Evolutionary conservation across 2,329 filamentous ascomycete genomes (phyloP).

Genomic region (Penicillium sp.): DNA sequence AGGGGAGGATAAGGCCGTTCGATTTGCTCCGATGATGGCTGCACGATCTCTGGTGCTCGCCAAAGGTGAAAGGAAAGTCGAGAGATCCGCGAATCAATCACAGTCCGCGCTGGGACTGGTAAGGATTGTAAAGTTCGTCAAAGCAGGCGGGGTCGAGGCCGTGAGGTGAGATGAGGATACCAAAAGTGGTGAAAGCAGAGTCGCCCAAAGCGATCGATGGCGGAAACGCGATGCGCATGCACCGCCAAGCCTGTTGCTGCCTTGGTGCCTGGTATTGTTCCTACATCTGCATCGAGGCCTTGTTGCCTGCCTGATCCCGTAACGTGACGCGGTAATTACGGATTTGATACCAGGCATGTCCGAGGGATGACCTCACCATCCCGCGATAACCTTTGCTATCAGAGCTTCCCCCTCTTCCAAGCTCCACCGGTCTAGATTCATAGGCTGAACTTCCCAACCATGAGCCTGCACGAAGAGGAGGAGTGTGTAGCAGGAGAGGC

Average conservation of each 20-base stretch:
- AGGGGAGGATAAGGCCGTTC: constrained; percentile 1
- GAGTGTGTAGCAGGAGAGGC: constrained; percentile 1
- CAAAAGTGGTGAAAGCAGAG: constrained; percentile 9
- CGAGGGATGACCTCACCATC: constrained; percentile 23
- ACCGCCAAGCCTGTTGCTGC: constrained; percentile 16
- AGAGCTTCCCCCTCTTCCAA: neutral
- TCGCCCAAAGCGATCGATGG: constrained; percentile 14
- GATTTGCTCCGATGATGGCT: constrained; percentile 2
- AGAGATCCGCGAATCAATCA: neutral
- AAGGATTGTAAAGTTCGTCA: neutral
- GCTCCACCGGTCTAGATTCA: neutral
- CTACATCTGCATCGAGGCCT: neutral
- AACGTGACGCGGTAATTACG: constrained; percentile 3
- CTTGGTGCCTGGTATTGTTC: constrained; percentile 21
- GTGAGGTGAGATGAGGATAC: neutral
- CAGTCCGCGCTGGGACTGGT: neutral
- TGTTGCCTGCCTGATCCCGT: constrained; percentile 2
- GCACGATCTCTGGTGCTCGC: constrained; percentile 1
- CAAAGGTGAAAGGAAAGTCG: neutral
- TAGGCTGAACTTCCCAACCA: constrained; percentile 6
- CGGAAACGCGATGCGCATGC: constrained; percentile 22
- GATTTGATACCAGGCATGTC: neutral
- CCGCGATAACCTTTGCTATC: constrained; percentile 2
- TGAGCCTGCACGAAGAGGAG: constrained; percentile 39
- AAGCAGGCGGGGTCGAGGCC: neutral